These are phyloP conservation scores for Mycena sp. DNA, from an alignment of 1,284 basidiomycete species.

Conservation along the genomic window DNA sequence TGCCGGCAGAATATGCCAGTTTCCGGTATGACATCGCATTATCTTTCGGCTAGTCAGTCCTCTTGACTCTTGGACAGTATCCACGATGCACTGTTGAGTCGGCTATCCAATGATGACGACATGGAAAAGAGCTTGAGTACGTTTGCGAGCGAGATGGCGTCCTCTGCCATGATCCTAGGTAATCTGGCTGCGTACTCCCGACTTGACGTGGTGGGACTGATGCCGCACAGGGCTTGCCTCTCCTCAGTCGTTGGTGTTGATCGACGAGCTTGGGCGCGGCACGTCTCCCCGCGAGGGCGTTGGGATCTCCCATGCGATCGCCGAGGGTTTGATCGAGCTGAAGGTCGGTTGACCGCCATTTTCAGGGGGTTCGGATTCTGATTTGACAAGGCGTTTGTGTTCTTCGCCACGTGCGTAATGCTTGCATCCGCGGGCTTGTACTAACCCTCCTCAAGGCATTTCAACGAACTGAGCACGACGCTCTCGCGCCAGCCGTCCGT, in stretches of 20 bases:
- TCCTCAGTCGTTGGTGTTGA: conserved; percentile 75
- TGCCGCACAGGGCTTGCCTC: conserved; percentile 74
- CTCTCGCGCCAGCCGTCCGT: conserved; percentile 78
- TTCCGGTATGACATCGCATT: conserved; percentile 65
- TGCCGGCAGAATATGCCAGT: conserved; percentile 91
- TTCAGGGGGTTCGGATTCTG: conserved; percentile 3
- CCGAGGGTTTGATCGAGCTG: conserved; percentile 81
- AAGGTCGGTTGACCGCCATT: conserved; percentile 59
- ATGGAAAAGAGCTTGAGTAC: conserved; percentile 90
- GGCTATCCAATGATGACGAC: conserved; percentile 93
- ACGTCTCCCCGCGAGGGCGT: conserved; percentile 89
- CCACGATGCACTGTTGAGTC: conserved; percentile 85
- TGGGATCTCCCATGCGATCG: conserved; percentile 92
- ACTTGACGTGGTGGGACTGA: not conserved
- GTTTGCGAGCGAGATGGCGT: conserved; percentile 93
- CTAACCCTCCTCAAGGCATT: conserved; percentile 62
- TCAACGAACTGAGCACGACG: conserved; percentile 72
- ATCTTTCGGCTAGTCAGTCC: not conserved
- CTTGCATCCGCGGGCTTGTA: not conserved
- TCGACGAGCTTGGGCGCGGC: conserved; percentile 93
- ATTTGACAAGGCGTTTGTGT: conserved; percentile 74
- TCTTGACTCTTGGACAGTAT: conserved; percentile 53
- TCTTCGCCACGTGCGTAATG: conserved; percentile 86
- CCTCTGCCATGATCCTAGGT: conserved; percentile 90
- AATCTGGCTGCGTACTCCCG: conserved; percentile 9